These are phyloP conservation scores for Colletotrichum gigasporum DNA, from an alignment of 2,329 filamentous ascomycete species.

Conservation along the genomic window DNA sequence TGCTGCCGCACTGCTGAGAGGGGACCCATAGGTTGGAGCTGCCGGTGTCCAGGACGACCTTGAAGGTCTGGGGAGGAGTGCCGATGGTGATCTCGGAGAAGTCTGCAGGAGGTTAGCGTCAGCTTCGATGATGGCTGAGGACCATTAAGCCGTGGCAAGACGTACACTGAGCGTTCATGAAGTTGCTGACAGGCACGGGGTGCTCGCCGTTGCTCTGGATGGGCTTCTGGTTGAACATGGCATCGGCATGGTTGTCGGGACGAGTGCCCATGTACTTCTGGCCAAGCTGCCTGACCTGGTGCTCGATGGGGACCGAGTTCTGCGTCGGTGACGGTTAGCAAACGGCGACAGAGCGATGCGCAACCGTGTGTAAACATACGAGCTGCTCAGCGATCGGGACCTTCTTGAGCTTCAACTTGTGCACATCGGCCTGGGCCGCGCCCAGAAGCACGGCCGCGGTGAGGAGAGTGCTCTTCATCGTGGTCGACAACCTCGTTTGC, in stretches of 20 bases:
- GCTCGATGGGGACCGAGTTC: constrained; percentile 81
- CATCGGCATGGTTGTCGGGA: constrained; percentile 73
- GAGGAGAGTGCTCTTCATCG: constrained; percentile 88
- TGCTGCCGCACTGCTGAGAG: constrained; percentile 87
- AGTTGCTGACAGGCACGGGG: constrained; percentile 92
- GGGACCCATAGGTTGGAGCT: constrained; percentile 99
- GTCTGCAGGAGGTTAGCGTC: constrained; percentile 62
- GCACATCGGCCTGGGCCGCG: constrained; percentile 84
- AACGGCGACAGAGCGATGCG: not conserved
- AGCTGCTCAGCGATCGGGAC: constrained; percentile 91
- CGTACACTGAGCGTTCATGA: constrained; percentile 98
- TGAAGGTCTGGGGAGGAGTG: constrained; percentile 92
- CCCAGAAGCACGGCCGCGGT: constrained; percentile 84
- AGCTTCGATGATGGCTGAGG: not conserved
- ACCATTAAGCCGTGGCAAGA: constrained; percentile 29
- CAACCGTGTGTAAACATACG: constrained; percentile 61
- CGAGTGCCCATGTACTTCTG: constrained; percentile 96
- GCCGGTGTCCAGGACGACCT: constrained; percentile 97
- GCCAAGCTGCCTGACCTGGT: constrained; percentile 82
- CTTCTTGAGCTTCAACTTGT: constrained; percentile 99
- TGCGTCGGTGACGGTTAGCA: constrained; percentile 45
- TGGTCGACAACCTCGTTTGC: constrained; percentile 42
- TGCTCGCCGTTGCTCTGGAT: constrained; percentile 75
- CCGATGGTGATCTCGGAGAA: constrained; percentile 97
- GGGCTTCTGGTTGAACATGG: constrained; percentile 81